phyloP scores from a whole-genome alignment of 2,329 filamentous ascomycete species.

The Cladosporium phlei region DNA sequence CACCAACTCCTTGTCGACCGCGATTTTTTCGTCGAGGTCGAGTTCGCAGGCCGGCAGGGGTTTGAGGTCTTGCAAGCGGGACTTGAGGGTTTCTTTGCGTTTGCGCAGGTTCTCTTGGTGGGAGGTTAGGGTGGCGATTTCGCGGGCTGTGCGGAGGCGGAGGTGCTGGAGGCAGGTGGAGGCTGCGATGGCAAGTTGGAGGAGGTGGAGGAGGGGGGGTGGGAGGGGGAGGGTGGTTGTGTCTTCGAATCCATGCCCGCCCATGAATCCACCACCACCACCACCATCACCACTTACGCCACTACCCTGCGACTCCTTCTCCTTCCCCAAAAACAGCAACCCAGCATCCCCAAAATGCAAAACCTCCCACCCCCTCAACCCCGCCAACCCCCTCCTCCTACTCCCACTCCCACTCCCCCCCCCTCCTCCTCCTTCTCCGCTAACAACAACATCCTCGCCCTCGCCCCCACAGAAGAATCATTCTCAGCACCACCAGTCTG shows the following conservation, averaged over 20 bases:
- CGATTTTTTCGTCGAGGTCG: slow-evolving; percentile 7
- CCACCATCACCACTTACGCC: too few species aligned
- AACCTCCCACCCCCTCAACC: neutral
- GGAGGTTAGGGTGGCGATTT: neutral
- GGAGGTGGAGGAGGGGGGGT: neutral
- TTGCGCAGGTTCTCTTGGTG: slow-evolving; percentile 1
- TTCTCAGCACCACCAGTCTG: too few species aligned
- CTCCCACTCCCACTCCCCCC: neutral
- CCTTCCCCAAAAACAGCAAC: slow-evolving; percentile 2
- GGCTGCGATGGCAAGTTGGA: slow-evolving; percentile 6
- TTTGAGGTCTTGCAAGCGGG: neutral
- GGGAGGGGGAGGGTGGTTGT: too few species aligned
- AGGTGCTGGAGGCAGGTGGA: neutral
- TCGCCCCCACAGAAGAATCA: too few species aligned
- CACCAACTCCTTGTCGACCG: slow-evolving; percentile 3
- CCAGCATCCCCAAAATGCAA: slow-evolving; percentile 1
- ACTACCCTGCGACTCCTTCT: neutral
- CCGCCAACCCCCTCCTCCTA: neutral
- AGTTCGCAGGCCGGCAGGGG: neutral
- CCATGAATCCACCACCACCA: too few species aligned
- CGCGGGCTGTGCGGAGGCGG: neutral
- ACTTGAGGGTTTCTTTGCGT: slow-evolving; percentile 1
- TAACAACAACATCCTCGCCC: neutral
- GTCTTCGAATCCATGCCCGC: too few species aligned
- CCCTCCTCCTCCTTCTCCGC: neutral